phyloP scores from a whole-genome alignment of 148 eudicot species.

The Amaranthus palmeri region DNA sequence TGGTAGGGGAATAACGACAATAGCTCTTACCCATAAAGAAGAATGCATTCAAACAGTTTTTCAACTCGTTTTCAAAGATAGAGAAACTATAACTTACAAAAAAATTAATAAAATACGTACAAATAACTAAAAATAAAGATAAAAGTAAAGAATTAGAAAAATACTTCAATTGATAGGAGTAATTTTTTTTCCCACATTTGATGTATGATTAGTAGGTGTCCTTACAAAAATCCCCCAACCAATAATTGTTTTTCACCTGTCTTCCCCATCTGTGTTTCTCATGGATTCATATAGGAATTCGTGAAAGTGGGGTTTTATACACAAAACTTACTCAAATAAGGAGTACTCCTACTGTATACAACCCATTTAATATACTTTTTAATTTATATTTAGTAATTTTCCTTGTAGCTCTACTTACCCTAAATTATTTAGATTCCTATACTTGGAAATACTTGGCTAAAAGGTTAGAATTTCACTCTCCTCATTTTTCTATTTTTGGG shows the following conservation, averaged over 20 bases:
- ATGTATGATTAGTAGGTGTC: slow-evolving; percentile 15
- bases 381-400: slow-evolving; percentile 3
- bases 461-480: slow-evolving; percentile 15
- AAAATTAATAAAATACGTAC: not conserved
- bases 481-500: slow-evolving; percentile 2
- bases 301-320: slow-evolving; percentile 2
- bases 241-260: slow-evolving; percentile 12
- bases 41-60: no score
- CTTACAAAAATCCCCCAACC: slow-evolving; percentile 10
- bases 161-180: no score
- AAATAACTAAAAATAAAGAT: not conserved
- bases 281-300: slow-evolving; percentile 8
- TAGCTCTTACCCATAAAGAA: no score
- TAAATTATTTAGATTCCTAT: slow-evolving; percentile 7
- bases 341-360: not conserved
- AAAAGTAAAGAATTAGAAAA: no score
- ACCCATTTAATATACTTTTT: not conserved
- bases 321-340: not conserved
- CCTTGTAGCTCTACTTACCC: slow-evolving; percentile 13
- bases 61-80: no score
- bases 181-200: slow-evolving; percentile 20
- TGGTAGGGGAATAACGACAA: no score
- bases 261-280: not conserved
- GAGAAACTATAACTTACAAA: no score
- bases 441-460: slow-evolving; percentile 5